phyloP scores from a whole-genome alignment of 768 basidiomycete species.

The Ramaria rubella region DNA sequence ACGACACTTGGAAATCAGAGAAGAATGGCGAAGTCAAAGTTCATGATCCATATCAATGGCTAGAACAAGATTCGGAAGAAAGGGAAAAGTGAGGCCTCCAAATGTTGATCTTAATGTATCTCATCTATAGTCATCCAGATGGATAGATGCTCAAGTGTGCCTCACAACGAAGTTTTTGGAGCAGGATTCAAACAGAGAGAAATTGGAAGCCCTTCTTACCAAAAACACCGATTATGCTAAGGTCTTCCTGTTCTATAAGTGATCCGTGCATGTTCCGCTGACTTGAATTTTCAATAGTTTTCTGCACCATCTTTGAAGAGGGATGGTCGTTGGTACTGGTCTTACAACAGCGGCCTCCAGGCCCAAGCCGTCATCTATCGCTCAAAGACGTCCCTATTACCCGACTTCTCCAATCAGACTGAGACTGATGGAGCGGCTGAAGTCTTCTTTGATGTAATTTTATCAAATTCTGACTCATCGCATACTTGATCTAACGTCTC shows the following conservation, averaged over 20 bases:
- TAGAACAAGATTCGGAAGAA: constrained; percentile 58
- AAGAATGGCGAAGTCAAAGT: constrained; percentile 55
- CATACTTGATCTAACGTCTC: not conserved
- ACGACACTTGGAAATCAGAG: constrained; percentile 64
- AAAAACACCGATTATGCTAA: constrained; percentile 47
- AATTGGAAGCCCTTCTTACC: constrained; percentile 53
- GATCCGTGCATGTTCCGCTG: not conserved
- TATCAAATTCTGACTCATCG: no score
- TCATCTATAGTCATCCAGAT: constrained; percentile 19
- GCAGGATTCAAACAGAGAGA: constrained; percentile 51
- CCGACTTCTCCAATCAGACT: constrained; percentile 39
- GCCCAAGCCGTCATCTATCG: constrained; percentile 63
- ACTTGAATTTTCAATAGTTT: constrained; percentile 38
- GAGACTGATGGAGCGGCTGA: constrained; percentile 45
- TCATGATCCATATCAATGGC: constrained; percentile 68
- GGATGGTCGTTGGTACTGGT: constrained; percentile 77
- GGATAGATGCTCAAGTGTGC: constrained; percentile 54
- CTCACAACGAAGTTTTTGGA: constrained; percentile 57
- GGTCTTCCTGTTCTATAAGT: constrained; percentile 21
- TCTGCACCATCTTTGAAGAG: constrained; percentile 52
- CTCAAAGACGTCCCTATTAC: constrained; percentile 46
- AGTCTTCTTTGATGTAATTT: constrained; percentile 67
- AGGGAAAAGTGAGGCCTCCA: constrained; percentile 38
- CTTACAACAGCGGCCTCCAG: constrained; percentile 70
- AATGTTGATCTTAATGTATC: not conserved